Conservation (phyloP, 805 yeast species). For the Candida dajiaensis region DNA sequence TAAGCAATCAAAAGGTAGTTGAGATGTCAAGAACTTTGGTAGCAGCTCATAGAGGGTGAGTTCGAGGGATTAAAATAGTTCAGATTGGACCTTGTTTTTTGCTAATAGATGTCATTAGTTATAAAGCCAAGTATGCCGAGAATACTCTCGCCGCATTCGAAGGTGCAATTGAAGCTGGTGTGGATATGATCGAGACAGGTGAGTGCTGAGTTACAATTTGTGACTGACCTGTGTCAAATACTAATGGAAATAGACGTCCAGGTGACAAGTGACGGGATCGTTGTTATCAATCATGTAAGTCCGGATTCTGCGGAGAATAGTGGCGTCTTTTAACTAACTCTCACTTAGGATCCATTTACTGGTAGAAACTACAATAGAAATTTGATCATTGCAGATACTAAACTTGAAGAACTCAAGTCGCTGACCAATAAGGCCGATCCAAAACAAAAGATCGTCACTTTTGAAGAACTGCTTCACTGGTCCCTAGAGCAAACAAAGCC, state of each 20-base stretch:
- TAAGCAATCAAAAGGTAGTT: no score
- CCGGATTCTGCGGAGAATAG: neutral
- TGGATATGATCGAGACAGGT: conserved; percentile 38
- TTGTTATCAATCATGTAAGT: conserved; percentile 41
- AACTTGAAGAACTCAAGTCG: conserved; percentile 29
- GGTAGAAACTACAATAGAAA: conserved; percentile 42
- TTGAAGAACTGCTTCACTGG: conserved; percentile 36
- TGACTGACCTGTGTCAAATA: no score
- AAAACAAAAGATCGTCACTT: conserved; percentile 34
- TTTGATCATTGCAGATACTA: conserved; percentile 30
- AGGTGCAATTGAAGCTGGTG: conserved; percentile 40
- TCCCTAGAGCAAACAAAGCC: conserved; percentile 15
- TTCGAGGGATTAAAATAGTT: neutral
- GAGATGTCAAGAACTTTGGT: neutral
- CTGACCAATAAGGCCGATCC: conserved; percentile 28
- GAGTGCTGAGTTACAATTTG: neutral
- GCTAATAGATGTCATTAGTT: conserved; percentile 5
- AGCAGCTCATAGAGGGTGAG: conserved; percentile 10
- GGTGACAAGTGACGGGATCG: conserved; percentile 44
- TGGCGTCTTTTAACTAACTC: conserved; percentile 1
- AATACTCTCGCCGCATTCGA: conserved; percentile 41
- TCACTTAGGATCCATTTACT: conserved; percentile 34
- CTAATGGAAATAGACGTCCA: conserved; percentile 37
- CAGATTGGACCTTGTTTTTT: conserved; percentile 4
- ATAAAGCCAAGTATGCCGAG: conserved; percentile 36